Evolutionary conservation across 345 rosid genomes (phyloP), one percentile per base, ranked within the genome.

Genomic region (Bruguiera gymnorhiza): DNA sequence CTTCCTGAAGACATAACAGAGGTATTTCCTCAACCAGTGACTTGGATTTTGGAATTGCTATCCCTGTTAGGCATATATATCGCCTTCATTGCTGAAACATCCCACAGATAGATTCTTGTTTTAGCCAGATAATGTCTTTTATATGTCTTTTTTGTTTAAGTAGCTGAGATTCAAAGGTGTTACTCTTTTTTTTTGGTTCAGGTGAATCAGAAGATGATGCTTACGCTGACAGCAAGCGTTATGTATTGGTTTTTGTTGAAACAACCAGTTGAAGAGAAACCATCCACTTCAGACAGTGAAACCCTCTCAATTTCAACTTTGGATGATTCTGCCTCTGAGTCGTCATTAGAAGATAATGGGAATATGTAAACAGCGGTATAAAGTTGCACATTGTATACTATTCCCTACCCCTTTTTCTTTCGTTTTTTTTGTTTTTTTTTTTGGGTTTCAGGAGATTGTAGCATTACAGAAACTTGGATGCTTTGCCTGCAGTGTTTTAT

Each of bases 161-260:
- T 8, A 30, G 51, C 53, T 55, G 57, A 39, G 68, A 13, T 43
- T 43, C 50, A 43, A 13, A 43, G 3, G 19, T 15, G 15, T 43
- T 43, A 43, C 48, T 8, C 2, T 8, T 37, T n/a, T 27, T 8
- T 37, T 11, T 2, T 37, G 66, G 21, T 62, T 70, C 86, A 95
- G 97, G 99, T 92, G 79, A 95, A 95, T 68, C 99, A 95, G 79
- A 92, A 95, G 87, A 95, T 95, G 97, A 92, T 95, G 67, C 83
- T 95, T 26, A 95, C 97, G 4, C 77, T 95, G 78, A 89, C 99
- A 1, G 97, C 97, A 29, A 95, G 96, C 74, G 87, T 95, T 57
- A 95, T 88, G 97, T 78, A 89, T 37, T 92, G 99, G 99, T 84
- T 80, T 83, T 80, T 95, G 75, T 80, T 95, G 75, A 89, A 87